Percentiles rank a stretch among this genome's conserved stretches.
Evolutionary conservation across 2,329 filamentous ascomycete species (phyloP).

Genomic region (Clonostachys chloroleuca): DNA sequence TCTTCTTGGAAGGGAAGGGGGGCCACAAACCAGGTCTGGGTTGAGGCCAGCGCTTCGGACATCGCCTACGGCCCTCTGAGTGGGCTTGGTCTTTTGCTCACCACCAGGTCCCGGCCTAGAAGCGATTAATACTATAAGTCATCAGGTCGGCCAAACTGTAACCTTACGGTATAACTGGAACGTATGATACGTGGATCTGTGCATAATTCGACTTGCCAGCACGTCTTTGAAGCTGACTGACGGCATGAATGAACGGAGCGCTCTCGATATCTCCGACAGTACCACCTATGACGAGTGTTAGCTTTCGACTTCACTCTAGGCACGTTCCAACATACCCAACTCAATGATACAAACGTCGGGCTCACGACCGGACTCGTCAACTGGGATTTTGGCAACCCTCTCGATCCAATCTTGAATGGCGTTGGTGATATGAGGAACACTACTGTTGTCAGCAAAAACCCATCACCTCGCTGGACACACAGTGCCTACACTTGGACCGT

Average conservation of each 20-base stretch:
- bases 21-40: conserved; percentile 57
- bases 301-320: neutral
- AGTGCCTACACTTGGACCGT: conserved; percentile 61
- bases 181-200: conserved; percentile 84
- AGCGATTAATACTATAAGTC: neutral
- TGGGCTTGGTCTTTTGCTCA: conserved; percentile 96
- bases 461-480: neutral
- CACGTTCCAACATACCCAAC: conserved; percentile 19
- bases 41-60: conserved; percentile 76
- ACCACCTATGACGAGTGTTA: conserved; percentile 33
- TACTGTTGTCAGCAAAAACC: neutral
- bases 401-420: conserved; percentile 92
- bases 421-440: conserved; percentile 84
- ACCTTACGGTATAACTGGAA: conserved; percentile 53
- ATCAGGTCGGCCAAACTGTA: neutral
- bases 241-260: conserved; percentile 81
- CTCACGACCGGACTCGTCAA: conserved; percentile 76
- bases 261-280: conserved; percentile 77
- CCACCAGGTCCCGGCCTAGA: conserved; percentile 25
- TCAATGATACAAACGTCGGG: conserved; percentile 85
- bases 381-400: conserved; percentile 77
- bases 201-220: conserved; percentile 77
- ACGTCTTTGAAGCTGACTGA: conserved; percentile 71
- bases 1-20: neutral
- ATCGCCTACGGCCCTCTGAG: conserved; percentile 82